phyloP scores from a whole-genome alignment of 2,329 filamentous ascomycete genomes.

The Knufia petricola region DNA sequence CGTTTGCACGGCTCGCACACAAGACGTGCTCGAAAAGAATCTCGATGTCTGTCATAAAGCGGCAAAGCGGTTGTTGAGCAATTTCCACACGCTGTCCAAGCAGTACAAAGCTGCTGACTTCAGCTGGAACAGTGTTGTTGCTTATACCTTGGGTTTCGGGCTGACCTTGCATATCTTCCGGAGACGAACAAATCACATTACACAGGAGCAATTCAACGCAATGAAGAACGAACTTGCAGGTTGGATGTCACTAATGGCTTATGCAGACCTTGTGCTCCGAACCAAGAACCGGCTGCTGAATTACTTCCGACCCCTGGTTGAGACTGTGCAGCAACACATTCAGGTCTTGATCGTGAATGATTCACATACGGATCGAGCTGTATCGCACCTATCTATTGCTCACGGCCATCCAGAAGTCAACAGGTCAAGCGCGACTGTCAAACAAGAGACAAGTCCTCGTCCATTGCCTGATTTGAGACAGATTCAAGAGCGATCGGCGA shows the following conservation, averaged over 20 bases:
- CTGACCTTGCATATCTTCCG: conserved; percentile 20
- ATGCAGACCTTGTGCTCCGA: conserved; percentile 21
- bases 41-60: conserved; percentile 26
- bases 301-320: conserved; percentile 19
- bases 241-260: conserved; percentile 22
- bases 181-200: conserved; percentile 12
- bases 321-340: conserved; percentile 13
- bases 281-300: conserved; percentile 19
- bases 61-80: conserved; percentile 24
- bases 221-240: conserved; percentile 23
- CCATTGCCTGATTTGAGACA: conserved; percentile 8
- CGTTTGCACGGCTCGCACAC: conserved; percentile 31
- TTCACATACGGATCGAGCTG: not conserved
- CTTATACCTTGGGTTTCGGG: conserved; percentile 21
- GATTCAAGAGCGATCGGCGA: conserved; percentile 3
- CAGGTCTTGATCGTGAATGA: conserved; percentile 13
- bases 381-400: not conserved
- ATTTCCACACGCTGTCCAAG: conserved; percentile 21
- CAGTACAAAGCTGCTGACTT: conserved; percentile 24
- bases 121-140: conserved; percentile 21
- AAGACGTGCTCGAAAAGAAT: conserved; percentile 26
- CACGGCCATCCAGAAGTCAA: conserved; percentile 11
- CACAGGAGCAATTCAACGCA: conserved; percentile 19
- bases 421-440: conserved; percentile 6
- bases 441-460: conserved; percentile 3